These are phyloP conservation scores for Cerioporus squamosus DNA, from an alignment of 1,284 basidiomycete genomes.

Conservation along the genomic window DNA sequence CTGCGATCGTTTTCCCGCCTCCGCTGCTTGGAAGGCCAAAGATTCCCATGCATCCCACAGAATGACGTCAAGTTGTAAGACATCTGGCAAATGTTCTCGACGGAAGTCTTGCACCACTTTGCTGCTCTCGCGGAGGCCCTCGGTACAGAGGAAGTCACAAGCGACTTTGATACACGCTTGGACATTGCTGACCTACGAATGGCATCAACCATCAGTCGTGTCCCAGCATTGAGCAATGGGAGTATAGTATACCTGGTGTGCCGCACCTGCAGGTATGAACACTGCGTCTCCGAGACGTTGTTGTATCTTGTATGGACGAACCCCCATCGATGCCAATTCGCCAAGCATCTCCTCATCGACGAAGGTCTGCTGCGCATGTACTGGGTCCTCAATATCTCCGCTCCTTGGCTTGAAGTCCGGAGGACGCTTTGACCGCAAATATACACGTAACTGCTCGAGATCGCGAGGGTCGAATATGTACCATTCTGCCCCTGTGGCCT, in stretches of 20 bases:
- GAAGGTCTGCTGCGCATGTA: not conserved
- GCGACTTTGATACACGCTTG: conserved; percentile 1
- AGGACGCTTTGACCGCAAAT: not conserved
- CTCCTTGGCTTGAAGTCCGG: too few relatives aligned
- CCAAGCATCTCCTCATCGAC: not conserved
- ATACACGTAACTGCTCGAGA: not conserved
- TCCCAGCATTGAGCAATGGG: too few relatives aligned
- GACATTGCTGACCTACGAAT: not conserved
- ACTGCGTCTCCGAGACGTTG: not conserved
- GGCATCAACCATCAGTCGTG: too few relatives aligned
- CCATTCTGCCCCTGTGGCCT: not conserved
- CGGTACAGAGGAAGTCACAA: not conserved
- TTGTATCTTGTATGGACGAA: too few relatives aligned
- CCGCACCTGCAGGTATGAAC: not conserved
- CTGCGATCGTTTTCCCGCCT: too few relatives aligned
- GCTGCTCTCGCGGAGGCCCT: not conserved
- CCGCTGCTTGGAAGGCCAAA: too few relatives aligned
- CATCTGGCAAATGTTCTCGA: not conserved
- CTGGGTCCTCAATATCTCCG: not conserved
- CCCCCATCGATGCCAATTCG: not conserved
- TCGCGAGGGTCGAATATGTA: not conserved
- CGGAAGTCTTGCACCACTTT: not conserved
- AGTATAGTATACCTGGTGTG: too few relatives aligned
- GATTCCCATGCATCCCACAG: not conserved
- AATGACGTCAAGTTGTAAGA: not conserved